Percentiles rank a stretch among this genome's conserved stretches.
phyloP scores from a whole-genome alignment of 1,139 yeast genomes.

The Taiozyma sp. region DNA sequence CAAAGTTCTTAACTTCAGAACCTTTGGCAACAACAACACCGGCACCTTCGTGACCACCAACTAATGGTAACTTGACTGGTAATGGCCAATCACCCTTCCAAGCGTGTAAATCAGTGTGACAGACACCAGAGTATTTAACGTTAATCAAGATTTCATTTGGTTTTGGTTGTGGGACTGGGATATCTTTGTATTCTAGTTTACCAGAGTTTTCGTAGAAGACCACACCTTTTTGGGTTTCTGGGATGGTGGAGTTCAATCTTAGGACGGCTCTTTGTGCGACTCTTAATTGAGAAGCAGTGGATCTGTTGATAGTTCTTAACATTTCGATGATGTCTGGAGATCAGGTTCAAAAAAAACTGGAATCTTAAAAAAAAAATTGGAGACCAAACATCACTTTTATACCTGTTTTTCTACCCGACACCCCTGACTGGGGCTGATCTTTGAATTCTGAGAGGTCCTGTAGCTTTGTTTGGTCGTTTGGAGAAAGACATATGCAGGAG shows the following conservation, averaged over 20 bases:
- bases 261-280: conserved; percentile 5
- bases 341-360: neutral
- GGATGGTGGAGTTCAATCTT: conserved; percentile 27
- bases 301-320: conserved; percentile 21
- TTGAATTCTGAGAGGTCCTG: conserved; percentile 7
- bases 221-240: conserved; percentile 43
- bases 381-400: neutral
- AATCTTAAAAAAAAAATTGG: neutral
- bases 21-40: conserved; percentile 76
- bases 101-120: conserved; percentile 67
- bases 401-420: neutral
- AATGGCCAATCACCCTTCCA: conserved; percentile 73
- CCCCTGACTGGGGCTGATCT: neutral
- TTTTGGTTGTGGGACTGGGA: conserved; percentile 58
- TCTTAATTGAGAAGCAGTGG: conserved; percentile 9
- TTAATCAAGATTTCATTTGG: conserved; percentile 56
- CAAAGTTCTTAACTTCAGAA: conserved; percentile 57
- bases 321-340: conserved; percentile 7
- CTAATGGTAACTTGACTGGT: conserved; percentile 55
- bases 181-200: conserved; percentile 46
- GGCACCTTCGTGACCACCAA: conserved; percentile 83
- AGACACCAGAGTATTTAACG: conserved; percentile 66
- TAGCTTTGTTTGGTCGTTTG: neutral
- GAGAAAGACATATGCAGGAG: conserved; percentile 3
- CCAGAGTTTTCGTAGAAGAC: conserved; percentile 44